A percentile compares a stretch with the other conserved stretches of the same genome.
Conservation (phyloP, 2,329 filamentous ascomycete species). For the Aspergillus pseudotamarii region DNA sequence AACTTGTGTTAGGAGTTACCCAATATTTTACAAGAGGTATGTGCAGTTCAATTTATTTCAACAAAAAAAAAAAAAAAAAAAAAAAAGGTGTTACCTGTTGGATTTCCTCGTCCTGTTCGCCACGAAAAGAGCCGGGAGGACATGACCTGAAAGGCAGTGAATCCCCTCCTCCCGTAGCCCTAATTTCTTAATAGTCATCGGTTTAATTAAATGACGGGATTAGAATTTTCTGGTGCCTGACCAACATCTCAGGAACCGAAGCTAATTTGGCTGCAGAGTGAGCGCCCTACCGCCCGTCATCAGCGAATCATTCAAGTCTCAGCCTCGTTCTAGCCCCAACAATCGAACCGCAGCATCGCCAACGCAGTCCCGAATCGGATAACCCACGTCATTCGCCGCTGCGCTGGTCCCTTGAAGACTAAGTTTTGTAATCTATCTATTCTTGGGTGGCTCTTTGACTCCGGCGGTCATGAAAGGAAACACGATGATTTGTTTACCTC, state of each 20-base stretch:
- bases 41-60: no score
- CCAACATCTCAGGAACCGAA: slow-evolving; percentile 10
- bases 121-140: no score
- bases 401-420: not conserved
- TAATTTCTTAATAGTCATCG: not conserved
- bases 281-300: slow-evolving; percentile 6
- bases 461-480: not conserved
- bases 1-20: not conserved
- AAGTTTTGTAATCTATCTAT: not conserved
- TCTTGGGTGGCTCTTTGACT: not conserved
- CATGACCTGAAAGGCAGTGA: no score
- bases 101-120: no score
- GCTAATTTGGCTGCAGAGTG: not conserved
- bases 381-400: not conserved
- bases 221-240: slow-evolving; percentile 17
- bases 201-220: not conserved
- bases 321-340: not conserved
- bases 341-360: not conserved
- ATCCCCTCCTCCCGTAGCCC: no score
- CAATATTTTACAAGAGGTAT: not conserved
- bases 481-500: slow-evolving; percentile 6
- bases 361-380: not conserved
- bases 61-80: no score
- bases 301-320: not conserved
- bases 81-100: no score